phyloP scores from a whole-genome alignment of 768 basidiomycete species.

The Lyophyllum semitale region DNA sequence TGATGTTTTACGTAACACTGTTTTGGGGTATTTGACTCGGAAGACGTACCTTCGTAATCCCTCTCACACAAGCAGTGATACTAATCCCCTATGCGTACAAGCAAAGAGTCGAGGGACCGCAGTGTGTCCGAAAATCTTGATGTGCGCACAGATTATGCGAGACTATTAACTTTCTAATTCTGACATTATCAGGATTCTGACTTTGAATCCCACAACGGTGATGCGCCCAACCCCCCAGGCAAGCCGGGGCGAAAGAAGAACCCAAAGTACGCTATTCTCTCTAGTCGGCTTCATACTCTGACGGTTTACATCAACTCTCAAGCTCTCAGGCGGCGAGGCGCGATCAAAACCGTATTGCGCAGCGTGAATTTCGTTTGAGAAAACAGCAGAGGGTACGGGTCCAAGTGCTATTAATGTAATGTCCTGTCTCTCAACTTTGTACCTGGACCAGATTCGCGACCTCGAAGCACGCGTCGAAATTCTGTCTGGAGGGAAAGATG shows the following conservation, averaged over 20 bases:
- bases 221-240: conserved; percentile 41
- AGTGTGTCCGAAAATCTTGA: conserved; percentile 68
- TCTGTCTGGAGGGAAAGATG: conserved; percentile 89
- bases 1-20: neutral
- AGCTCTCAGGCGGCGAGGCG: conserved; percentile 88
- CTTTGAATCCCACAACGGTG: conserved; percentile 51
- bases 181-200: conserved; percentile 60
- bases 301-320: conserved; percentile 13
- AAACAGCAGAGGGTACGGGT: conserved; percentile 80
- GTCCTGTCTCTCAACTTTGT: conserved; percentile 1
- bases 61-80: conserved; percentile 47
- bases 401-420: neutral
- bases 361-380: conserved; percentile 88
- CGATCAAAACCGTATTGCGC: conserved; percentile 91
- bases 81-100: conserved; percentile 47
- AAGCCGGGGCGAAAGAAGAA: conserved; percentile 89
- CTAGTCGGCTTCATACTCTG: conserved; percentile 2
- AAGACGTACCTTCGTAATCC: conserved; percentile 37
- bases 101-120: conserved; percentile 53
- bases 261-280: conserved; percentile 62
- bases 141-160: conserved; percentile 26
- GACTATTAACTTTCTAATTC: conserved; percentile 1
- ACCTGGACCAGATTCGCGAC: conserved; percentile 79
- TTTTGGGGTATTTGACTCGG: conserved; percentile 13
- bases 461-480: conserved; percentile 95